These are phyloP conservation scores for Lasiosphaeria miniovina DNA, from an alignment of 495 filamentous ascomycete species.

Conservation along the genomic window DNA sequence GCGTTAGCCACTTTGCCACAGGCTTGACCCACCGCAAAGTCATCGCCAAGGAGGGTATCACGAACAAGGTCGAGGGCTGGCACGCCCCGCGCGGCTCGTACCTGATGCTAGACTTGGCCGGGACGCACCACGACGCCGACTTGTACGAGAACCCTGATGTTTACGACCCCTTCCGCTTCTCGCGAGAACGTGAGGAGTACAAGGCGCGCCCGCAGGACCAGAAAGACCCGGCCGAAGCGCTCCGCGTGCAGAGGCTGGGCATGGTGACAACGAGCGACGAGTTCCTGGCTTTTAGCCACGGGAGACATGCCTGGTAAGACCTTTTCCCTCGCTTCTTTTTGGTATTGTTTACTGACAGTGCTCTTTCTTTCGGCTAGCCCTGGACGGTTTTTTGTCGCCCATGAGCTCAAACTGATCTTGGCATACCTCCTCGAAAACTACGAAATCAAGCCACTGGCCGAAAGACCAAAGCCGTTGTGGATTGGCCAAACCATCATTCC, in stretches of 20 bases:
- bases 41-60: slow-evolving; percentile 31
- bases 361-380: slow-evolving; percentile 24
- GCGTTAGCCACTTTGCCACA: slow-evolving; percentile 30
- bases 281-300: slow-evolving; percentile 37
- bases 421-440: slow-evolving; percentile 41
- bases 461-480: slow-evolving; percentile 29
- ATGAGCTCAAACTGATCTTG: slow-evolving; percentile 42
- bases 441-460: slow-evolving; percentile 32
- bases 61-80: slow-evolving; percentile 33
- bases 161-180: slow-evolving; percentile 36
- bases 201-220: slow-evolving; percentile 25
- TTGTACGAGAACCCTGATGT: slow-evolving; percentile 30
- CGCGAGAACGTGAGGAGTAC: slow-evolving; percentile 28
- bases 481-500: slow-evolving; percentile 33
- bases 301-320: slow-evolving; percentile 37
- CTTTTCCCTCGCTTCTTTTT: neutral
- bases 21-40: slow-evolving; percentile 36
- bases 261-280: slow-evolving; percentile 38
- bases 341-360: neutral
- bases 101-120: slow-evolving; percentile 31
- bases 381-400: slow-evolving; percentile 45
- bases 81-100: slow-evolving; percentile 30
- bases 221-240: slow-evolving; percentile 22
- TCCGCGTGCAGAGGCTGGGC: slow-evolving; percentile 28
- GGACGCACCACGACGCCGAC: slow-evolving; percentile 31